These are phyloP conservation scores for Aspergillus fructus DNA, from an alignment of 2,329 filamentous ascomycete genomes.

Conservation along the genomic window DNA sequence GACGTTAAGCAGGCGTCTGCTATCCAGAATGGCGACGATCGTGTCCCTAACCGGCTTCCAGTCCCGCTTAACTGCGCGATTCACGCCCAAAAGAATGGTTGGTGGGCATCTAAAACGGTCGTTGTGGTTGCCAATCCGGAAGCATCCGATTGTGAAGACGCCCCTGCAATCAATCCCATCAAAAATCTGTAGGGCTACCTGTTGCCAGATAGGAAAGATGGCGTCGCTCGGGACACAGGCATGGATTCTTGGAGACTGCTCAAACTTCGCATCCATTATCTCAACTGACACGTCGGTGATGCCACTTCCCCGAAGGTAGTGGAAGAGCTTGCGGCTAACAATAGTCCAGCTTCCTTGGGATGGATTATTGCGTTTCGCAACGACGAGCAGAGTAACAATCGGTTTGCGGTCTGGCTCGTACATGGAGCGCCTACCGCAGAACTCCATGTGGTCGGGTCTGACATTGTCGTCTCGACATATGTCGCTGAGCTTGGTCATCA, in stretches of 20 bases:
- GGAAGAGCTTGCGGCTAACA: not conserved
- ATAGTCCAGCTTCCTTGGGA: not conserved
- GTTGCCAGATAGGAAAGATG: not conserved
- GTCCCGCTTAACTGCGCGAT: not conserved
- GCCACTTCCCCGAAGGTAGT: not conserved
- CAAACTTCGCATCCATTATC: not conserved
- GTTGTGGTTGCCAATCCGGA: not conserved
- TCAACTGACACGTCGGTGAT: not conserved
- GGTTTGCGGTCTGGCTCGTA: not conserved
- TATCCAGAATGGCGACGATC: not conserved
- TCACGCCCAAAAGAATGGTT: constrained; percentile 1
- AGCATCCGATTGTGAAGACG: not conserved
- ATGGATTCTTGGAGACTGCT: not conserved
- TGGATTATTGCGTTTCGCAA: not conserved
- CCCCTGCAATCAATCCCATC: not conserved
- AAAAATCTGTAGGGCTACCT: not conserved
- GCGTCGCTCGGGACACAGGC: not conserved
- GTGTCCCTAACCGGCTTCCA: not conserved
- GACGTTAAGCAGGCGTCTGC: not conserved
- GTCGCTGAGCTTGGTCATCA: not conserved
- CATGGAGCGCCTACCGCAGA: not conserved
- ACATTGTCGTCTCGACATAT: not conserved
- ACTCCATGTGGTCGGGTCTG: not conserved
- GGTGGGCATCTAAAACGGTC: not conserved
- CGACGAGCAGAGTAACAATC: not conserved